Evolutionary conservation across 768 basidiomycete genomes (phyloP), one percentile per base, ranked within the genome.

Genomic region (Pholiota microspora): DNA sequence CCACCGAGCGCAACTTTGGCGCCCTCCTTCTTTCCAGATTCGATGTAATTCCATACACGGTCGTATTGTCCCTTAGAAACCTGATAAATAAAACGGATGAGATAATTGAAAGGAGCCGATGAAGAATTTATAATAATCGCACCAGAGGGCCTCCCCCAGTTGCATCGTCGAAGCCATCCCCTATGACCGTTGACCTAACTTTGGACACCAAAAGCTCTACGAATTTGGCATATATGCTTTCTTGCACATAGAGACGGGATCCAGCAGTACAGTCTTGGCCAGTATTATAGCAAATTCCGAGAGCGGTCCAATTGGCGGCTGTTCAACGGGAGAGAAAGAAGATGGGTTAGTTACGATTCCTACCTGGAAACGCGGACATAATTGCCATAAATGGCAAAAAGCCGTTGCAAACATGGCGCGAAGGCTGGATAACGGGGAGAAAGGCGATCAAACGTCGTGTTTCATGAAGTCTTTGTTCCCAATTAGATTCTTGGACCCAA

Each of bases 221-320:
- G 68, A 97, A 95, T 67, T 84, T 86, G 67, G 97, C 92, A 67
- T 97, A 91, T 49, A 95, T 78, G 21, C 80, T 79, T 50, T 94
- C 88, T 66, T 98, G 94, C 18, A 93, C 92, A 66, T 91, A 94
- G 32, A 94, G 73, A 12, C 95, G 83, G 29, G 93, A 95, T 35
- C 95, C 93, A 21, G 94, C 94, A 2, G 90, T 92, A 69, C 95
- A 97, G 66, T 93, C 91, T 70, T 96, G 92, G n/a, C 92, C 92
- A 31, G 88, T 84, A 62, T 92, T 92, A 71, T 90, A 94, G 62
- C 87, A 85, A 53, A 94, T 88, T 18, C 94, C 93, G 21, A 94
- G 76, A 7, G 86, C 88, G 18, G 85, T 83, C 93, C 94, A 96
- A 60, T 80, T 84, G 25, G 92, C 89, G 52, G 93, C 92, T 83